Percentiles rank a stretch among this genome's conserved stretches.
Evolutionary conservation across 2,329 filamentous ascomycete genomes (phyloP).

Genomic region (Elsinoe ampelina): DNA sequence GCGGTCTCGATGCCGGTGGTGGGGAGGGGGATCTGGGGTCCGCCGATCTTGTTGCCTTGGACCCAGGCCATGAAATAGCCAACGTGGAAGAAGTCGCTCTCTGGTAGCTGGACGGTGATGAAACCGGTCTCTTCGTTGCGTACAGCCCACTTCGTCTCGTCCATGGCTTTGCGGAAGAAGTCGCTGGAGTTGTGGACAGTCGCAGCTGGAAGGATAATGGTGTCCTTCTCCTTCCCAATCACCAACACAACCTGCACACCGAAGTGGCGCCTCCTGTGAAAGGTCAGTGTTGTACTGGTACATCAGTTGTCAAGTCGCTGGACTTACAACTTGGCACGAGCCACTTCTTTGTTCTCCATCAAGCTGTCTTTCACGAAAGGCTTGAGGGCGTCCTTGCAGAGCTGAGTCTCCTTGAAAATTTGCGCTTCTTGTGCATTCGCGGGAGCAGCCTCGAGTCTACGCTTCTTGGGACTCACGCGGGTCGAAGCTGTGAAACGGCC

Average conservation of each 20-base stretch:
- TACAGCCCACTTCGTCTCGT: background rate
- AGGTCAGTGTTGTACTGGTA: background rate
- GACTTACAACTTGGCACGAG: background rate
- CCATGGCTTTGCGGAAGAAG: conserved; percentile 1
- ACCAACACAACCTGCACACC: background rate
- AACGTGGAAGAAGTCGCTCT: conserved; percentile 1
- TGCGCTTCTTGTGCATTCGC: background rate
- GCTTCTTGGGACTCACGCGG: background rate
- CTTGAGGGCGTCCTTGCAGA: background rate
- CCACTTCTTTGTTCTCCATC: background rate
- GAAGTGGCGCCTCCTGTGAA: background rate
- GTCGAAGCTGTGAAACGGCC: background rate
- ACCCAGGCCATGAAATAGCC: conserved; percentile 4
- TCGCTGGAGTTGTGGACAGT: background rate
- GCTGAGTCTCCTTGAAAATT: background rate
- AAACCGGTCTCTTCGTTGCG: background rate
- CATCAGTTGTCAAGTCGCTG: too few species aligned
- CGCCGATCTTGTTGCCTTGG: background rate
- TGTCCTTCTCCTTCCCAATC: background rate
- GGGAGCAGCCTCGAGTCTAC: background rate
- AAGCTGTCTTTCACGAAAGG: background rate
- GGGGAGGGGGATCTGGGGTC: background rate
- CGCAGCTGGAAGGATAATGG: background rate
- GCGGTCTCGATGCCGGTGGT: background rate
- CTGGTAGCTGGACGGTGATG: background rate